Percentiles rank a stretch among this genome's conserved stretches.
Evolutionary conservation across 441 rosid genomes (phyloP).

Genomic region (Brassica hybrid): DNA sequence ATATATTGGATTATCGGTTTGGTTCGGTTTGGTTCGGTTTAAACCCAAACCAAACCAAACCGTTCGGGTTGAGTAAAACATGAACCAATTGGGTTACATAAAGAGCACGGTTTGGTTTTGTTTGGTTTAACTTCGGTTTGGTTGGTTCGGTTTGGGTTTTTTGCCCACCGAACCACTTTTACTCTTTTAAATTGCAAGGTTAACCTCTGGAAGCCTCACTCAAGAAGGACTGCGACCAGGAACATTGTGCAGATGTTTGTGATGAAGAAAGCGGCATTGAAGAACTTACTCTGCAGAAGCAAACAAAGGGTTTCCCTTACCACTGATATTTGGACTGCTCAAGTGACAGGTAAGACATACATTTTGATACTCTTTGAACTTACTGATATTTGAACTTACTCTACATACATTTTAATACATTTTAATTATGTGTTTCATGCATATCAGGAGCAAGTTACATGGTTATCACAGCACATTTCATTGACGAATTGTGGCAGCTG

Average conservation of each 20-base stretch:
- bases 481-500: background rate
- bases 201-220: background rate
- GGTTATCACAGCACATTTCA: background rate
- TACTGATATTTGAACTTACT: too few species aligned
- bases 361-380: too few species aligned
- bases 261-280: background rate
- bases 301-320: background rate
- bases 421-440: background rate
- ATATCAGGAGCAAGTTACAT: background rate
- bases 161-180: background rate
- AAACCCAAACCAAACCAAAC: too few species aligned
- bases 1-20: too few species aligned
- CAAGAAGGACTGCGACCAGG: background rate
- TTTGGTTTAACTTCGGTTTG: too few species aligned
- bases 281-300: background rate
- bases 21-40: too few species aligned
- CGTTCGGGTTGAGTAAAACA: too few species aligned
- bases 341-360: background rate
- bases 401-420: too few species aligned
- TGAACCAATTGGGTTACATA: too few species aligned
- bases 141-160: too few species aligned
- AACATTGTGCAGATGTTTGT: background rate
- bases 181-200: background rate
- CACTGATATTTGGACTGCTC: background rate
- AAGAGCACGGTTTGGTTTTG: too few species aligned